Percentiles rank a stretch among this genome's conserved stretches.
Conservation (phyloP, 257 asterid species). For the Parsonsia alboflavescens region DNA sequence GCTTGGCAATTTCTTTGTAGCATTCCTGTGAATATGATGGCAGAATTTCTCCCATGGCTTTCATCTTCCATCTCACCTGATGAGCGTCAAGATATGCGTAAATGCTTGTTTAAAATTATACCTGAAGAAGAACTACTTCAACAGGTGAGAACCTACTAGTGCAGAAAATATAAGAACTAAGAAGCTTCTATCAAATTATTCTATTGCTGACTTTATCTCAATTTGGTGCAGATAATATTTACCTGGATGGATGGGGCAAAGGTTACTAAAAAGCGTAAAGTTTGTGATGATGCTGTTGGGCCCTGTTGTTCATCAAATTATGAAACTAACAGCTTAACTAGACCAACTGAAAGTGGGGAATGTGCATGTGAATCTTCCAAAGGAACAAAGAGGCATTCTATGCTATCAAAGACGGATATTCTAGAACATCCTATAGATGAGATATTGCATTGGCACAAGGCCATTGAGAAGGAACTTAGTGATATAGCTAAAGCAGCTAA, state of each 20-base stretch:
- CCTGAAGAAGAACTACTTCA: conserved; percentile 87
- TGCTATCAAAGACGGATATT: conserved; percentile 34
- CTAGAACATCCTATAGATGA: conserved; percentile 64
- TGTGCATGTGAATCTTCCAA: conserved; percentile 51
- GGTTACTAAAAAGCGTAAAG: conserved; percentile 72
- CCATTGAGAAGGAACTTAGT: conserved; percentile 76
- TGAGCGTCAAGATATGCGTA: conserved; percentile 83
- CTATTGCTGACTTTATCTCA: conserved; percentile 35
- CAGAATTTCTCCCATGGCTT: conserved; percentile 98
- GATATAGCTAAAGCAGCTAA: conserved; percentile 90
- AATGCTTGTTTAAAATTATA: conserved; percentile 74
- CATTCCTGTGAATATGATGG: conserved; percentile 98
- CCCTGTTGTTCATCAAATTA: conserved; percentile 18
- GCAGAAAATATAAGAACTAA: conserved; percentile 2
- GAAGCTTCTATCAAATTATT: conserved; percentile 15
- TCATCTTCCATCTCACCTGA: conserved; percentile 77
- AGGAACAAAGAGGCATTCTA: conserved; percentile 28
- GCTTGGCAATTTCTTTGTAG: conserved; percentile 98
- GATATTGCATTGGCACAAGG: conserved; percentile 91
- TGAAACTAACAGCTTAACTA: conserved; percentile 26
- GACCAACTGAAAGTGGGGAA: conserved; percentile 30
- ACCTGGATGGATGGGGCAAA: conserved; percentile 93
- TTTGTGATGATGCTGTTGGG: conserved; percentile 40
- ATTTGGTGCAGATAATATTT: conserved; percentile 61
- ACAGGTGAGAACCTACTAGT: conserved; percentile 48